A percentile compares a stretch with the other conserved stretches of the same genome.
Conservation (phyloP, 2,329 filamentous ascomycete species). For the Mycogone perniciosa region DNA sequence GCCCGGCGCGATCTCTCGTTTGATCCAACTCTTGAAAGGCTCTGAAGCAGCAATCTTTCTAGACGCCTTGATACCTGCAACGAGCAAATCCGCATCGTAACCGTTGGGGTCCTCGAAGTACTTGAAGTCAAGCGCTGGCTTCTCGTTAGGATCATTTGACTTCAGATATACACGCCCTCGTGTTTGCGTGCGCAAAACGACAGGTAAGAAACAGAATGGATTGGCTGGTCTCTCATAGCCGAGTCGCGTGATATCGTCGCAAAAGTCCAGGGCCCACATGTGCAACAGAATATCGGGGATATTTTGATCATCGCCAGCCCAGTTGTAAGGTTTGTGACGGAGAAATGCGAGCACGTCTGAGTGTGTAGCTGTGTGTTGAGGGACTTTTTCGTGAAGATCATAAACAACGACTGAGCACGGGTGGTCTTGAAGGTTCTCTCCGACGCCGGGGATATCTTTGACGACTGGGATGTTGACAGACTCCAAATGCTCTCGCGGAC, state of each 20-base stretch:
- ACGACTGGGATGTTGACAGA: conserved; percentile 50
- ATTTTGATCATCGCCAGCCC: no score
- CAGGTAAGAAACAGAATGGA: conserved; percentile 87
- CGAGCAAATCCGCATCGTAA: conserved; percentile 76
- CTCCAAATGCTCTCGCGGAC: conserved; percentile 47
- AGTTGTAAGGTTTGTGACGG: no score
- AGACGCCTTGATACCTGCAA: conserved; percentile 70
- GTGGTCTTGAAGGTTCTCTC: conserved; percentile 56
- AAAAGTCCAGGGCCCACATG: no score
- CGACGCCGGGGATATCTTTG: conserved; percentile 52
- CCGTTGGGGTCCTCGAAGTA: conserved; percentile 85
- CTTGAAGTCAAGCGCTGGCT: conserved; percentile 79
- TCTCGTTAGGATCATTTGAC: conserved; percentile 65
- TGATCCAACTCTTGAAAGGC: conserved; percentile 80
- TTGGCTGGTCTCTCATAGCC: conserved; percentile 79
- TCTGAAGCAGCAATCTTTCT: conserved; percentile 65
- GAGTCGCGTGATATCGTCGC: conserved; percentile 30
- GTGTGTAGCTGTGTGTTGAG: conserved; percentile 83
- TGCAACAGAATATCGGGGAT: no score
- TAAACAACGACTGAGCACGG: conserved; percentile 57
- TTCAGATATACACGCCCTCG: conserved; percentile 73
- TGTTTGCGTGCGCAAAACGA: conserved; percentile 77
- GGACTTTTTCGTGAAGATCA: conserved; percentile 70
- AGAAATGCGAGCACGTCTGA: conserved; percentile 58
- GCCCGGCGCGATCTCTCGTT: conserved; percentile 73